phyloP scores from a whole-genome alignment of 2,329 filamentous ascomycete genomes.

The Raffaelea arxii region DNA sequence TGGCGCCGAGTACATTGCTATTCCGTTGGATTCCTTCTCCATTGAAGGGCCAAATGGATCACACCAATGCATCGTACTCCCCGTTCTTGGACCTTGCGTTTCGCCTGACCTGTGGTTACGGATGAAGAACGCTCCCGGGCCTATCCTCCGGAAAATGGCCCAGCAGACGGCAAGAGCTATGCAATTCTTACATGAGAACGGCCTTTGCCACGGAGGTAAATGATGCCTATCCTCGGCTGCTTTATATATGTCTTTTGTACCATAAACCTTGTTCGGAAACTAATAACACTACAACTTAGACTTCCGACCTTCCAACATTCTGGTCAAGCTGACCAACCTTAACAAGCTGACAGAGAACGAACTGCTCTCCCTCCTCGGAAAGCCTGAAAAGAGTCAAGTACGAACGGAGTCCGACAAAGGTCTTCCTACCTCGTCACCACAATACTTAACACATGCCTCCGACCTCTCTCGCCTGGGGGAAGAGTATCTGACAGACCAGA shows the following conservation, averaged over 20 bases:
- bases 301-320: constrained; percentile 9
- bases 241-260: neutral
- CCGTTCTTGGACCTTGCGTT: constrained; percentile 7
- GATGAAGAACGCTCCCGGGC: neutral
- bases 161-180: constrained; percentile 6
- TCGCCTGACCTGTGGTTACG: constrained; percentile 3
- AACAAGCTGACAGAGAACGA: constrained; percentile 6
- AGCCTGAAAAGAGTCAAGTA: constrained; percentile 5
- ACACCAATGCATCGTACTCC: constrained; percentile 4
- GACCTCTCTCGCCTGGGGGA: neutral
- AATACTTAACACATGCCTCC: constrained; percentile 3
- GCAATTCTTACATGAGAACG: constrained; percentile 7
- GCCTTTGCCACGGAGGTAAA: constrained; percentile 9
- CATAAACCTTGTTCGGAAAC: neutral
- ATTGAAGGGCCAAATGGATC: constrained; percentile 1
- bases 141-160: constrained; percentile 5
- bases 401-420: constrained; percentile 4
- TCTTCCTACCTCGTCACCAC: constrained; percentile 1
- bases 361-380: constrained; percentile 4
- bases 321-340: constrained; percentile 5
- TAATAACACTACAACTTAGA: constrained; percentile 1
- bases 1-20: constrained; percentile 7
- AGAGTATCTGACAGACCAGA: constrained; percentile 1
- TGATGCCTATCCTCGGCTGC: neutral
- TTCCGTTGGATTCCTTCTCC: constrained; percentile 3